Evolutionary conservation across 805 yeast genomes (phyloP).

Genomic region (Candida namnaoensis): DNA sequence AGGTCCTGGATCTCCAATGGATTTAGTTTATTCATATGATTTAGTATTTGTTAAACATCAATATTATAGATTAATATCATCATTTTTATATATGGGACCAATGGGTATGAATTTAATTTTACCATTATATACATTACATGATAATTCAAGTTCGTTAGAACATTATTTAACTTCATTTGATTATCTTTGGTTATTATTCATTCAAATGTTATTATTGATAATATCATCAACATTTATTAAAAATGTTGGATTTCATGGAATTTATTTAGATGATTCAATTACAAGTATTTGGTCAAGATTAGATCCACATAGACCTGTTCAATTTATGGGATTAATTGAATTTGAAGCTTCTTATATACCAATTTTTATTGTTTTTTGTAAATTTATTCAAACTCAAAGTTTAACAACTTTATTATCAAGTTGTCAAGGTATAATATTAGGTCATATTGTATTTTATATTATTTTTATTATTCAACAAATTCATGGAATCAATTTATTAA

Average conservation of each 20-base stretch:
- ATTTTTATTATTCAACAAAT: slow-evolving; percentile 10
- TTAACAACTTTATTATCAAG: neutral
- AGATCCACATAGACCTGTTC: slow-evolving; percentile 8
- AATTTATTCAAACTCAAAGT: neutral
- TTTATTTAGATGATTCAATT: slow-evolving; percentile 4
- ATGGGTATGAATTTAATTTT: slow-evolving; percentile 6
- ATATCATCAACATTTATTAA: slow-evolving; percentile 3
- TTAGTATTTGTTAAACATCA: slow-evolving; percentile 3
- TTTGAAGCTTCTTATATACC: slow-evolving; percentile 11
- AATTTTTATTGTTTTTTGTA: neutral
- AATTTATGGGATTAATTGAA: slow-evolving; percentile 6
- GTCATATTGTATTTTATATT: slow-evolving; percentile 13
- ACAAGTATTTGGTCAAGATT: slow-evolving; percentile 12
- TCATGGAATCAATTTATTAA: slow-evolving; percentile 12
- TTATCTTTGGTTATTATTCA: slow-evolving; percentile 11
- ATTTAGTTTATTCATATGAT: neutral
- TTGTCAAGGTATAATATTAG: slow-evolving; percentile 6
- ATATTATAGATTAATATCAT: slow-evolving; percentile 13
- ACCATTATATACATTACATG: slow-evolving; percentile 2
- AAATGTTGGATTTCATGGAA: slow-evolving; percentile 2
- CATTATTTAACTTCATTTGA: slow-evolving; percentile 2
- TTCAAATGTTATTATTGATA: slow-evolving; percentile 5
- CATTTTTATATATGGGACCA: slow-evolving; percentile 11
- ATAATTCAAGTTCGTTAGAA: slow-evolving; percentile 9
- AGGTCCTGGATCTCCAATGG: neutral